A percentile compares a stretch with the other conserved stretches of the same genome.
Evolutionary conservation across 495 filamentous ascomycete species (phyloP).

Genomic region (Aspergillus sclerotioniger): DNA sequence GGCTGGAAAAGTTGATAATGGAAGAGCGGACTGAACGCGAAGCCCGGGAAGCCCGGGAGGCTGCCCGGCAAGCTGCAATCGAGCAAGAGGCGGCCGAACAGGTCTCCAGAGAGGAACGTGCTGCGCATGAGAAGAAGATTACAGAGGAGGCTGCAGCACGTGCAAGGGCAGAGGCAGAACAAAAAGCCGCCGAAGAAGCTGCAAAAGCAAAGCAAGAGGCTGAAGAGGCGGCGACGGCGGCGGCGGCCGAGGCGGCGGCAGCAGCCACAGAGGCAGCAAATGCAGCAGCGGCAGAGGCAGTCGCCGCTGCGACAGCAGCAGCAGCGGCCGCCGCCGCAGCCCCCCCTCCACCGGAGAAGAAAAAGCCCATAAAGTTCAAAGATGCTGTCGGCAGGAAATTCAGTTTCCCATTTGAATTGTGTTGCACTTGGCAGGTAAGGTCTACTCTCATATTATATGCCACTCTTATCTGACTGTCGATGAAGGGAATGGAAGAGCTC

Average conservation of each 20-base stretch:
- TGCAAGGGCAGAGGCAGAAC: slow-evolving; percentile 51
- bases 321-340: slow-evolving; percentile 26
- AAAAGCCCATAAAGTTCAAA: slow-evolving; percentile 75
- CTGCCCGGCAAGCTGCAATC: slow-evolving; percentile 33
- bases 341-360: slow-evolving; percentile 46
- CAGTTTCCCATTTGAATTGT: slow-evolving; percentile 78
- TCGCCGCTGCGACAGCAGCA: slow-evolving; percentile 25
- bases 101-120: slow-evolving; percentile 48
- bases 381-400: slow-evolving; percentile 85
- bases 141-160: slow-evolving; percentile 38
- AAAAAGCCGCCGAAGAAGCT: slow-evolving; percentile 38
- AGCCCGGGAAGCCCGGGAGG: slow-evolving; percentile 45
- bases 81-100: slow-evolving; percentile 52
- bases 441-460: slow-evolving; percentile 14
- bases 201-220: slow-evolving; percentile 31
- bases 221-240: slow-evolving; percentile 35
- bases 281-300: slow-evolving; percentile 28
- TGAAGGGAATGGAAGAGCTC: slow-evolving; percentile 77
- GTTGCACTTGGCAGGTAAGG: slow-evolving; percentile 75
- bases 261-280: slow-evolving; percentile 23
- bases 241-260: slow-evolving; percentile 23
- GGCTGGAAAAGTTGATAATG: slow-evolving; percentile 51
- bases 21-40: slow-evolving; percentile 46
- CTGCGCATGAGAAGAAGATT: slow-evolving; percentile 42
- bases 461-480: slow-evolving; percentile 9